Base-by-base conservation (phyloP, 192 early-diverging fungal genomes). In the Rhizoclosmatium globosum region DNA sequence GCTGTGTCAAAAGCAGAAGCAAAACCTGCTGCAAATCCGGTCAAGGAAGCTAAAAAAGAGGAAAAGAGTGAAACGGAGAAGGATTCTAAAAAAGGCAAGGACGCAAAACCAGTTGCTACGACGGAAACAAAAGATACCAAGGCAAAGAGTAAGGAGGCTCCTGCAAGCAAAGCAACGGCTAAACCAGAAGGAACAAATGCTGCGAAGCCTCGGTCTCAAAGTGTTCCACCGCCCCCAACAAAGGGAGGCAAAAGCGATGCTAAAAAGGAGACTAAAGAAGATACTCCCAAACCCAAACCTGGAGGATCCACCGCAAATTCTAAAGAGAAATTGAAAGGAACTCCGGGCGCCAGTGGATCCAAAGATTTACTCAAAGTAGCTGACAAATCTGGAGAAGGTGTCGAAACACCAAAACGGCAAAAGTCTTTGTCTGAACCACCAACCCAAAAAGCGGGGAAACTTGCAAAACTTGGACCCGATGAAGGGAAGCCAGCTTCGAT, bases 371-470 rank as follows among this genome's bases (percentile, higher is more conserved):
- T 31, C 9, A 64, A 31, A 19, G 9, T 31, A 11, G 9, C 19
- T 31, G 62, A 13, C 31, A 11, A 19, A 31, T 23, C 62, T n/a
- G 19, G 9, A 68, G 48, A 48, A 58, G 42, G 15, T 4, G 39
- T n/a, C 9, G 42, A 11, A 9, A 38, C 3, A 3, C 21, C 4
- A 53, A 71, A 57, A 56, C 11, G 69, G 13, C n/a, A 71, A 31
- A 71, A 71, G 38, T 71, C 69, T 71, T 3, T 38, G 0, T 71
- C 69, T 23, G 69, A 71, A 45, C 69, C 47, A 21, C 69, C 69
- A 56, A 38, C 15, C 0, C 48, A 38, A 42, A 71, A 71, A 41
- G 4, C 69, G 21, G 53, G 42, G 21, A 71, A 71, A 31, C 23
- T 56, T 19, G 19, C 45, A 44, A 68, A 68, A 41, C 65, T 68